A percentile compares a stretch with the other conserved stretches of the same genome.
Conservation (phyloP, 805 yeast genomes). For the Wickerhamiella nectarea region DNA sequence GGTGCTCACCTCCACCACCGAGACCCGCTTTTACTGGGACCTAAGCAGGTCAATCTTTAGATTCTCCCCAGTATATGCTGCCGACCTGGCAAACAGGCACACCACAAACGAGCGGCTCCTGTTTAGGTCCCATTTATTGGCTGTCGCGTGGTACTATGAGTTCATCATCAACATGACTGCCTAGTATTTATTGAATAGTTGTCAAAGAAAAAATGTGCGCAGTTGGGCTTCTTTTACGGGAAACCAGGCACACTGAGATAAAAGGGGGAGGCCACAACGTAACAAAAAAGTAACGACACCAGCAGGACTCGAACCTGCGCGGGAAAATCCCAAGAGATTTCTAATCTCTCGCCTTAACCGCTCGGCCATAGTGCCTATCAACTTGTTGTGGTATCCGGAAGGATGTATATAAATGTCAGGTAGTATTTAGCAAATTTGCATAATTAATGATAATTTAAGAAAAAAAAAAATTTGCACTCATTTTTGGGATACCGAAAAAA, state of each 20-base stretch:
- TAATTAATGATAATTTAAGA: no score
- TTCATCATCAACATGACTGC: slow-evolving; percentile 19
- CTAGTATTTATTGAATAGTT: neutral
- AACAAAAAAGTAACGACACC: slow-evolving; percentile 13
- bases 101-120: slow-evolving; percentile 47
- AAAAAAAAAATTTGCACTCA: no score
- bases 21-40: slow-evolving; percentile 52
- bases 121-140: slow-evolving; percentile 38
- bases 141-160: slow-evolving; percentile 24
- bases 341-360: slow-evolving; percentile 18
- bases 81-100: slow-evolving; percentile 32
- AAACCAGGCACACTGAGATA: no score
- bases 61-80: slow-evolving; percentile 36
- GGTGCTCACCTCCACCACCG: slow-evolving; percentile 57
- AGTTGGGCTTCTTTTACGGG: no score
- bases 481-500: no score
- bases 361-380: slow-evolving; percentile 22
- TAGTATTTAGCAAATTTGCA: no score
- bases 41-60: slow-evolving; percentile 49
- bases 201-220: neutral
- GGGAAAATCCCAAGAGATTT: slow-evolving; percentile 17
- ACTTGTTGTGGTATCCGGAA: slow-evolving; percentile 16
- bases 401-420: no score
- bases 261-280: neutral
- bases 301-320: slow-evolving; percentile 19